Percentiles rank a stretch among this genome's conserved stretches.
These are phyloP conservation scores for Chaetomium sp. DNA, from an alignment of 2,329 filamentous ascomycete genomes.

Conservation along the genomic window DNA sequence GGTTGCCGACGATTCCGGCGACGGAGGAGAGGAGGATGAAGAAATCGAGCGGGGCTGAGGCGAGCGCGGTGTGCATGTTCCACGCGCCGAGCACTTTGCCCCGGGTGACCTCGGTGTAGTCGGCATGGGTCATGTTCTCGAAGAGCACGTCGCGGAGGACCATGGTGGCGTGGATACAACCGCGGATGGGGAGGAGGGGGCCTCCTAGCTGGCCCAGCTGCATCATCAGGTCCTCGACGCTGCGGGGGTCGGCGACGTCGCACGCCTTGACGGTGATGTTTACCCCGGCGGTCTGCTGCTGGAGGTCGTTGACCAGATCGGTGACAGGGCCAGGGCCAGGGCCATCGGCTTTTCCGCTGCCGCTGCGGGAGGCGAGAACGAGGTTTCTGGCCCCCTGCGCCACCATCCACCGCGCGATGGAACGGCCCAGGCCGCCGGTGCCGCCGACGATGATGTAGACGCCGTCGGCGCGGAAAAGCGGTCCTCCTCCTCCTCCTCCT, in stretches of 20 bases:
- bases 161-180: conserved; percentile 25
- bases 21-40: conserved; percentile 9
- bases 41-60: conserved; percentile 8
- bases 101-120: conserved; percentile 1
- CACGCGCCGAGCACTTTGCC: conserved; percentile 11
- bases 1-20: conserved; percentile 5
- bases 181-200: conserved; percentile 18
- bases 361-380: neutral
- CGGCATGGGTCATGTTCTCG: conserved; percentile 8
- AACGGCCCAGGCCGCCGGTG: neutral
- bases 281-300: conserved; percentile 29
- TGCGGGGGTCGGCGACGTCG: conserved; percentile 39
- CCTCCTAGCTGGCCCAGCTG: conserved; percentile 20
- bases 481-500: too few species aligned
- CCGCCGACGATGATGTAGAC: too few species aligned
- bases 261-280: conserved; percentile 41
- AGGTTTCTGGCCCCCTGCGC: neutral
- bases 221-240: conserved; percentile 35
- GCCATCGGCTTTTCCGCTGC: too few species aligned
- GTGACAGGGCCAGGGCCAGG: neutral
- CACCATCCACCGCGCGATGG: neutral
- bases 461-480: too few species aligned
- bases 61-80: conserved; percentile 9
- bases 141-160: conserved; percentile 16
- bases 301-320: conserved; percentile 14